Percentiles rank a stretch among this genome's conserved stretches.
Conservation (phyloP, 108 stramenopile genomes). For the Craspedostauros australis region DNA sequence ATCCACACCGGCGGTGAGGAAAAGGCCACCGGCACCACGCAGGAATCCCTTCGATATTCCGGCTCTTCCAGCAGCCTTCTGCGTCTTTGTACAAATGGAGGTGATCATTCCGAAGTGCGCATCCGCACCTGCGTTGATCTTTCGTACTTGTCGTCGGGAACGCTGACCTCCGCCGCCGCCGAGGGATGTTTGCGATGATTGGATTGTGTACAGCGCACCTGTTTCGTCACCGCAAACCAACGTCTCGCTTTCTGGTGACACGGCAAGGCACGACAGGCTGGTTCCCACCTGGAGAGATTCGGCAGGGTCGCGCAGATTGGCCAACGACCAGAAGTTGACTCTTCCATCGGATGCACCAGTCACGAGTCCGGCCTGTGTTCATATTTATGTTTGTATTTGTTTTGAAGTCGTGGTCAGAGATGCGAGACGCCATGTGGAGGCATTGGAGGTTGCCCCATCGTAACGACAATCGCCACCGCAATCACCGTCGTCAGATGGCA, state of each 20-base stretch:
- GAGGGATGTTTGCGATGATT: constrained; percentile 24
- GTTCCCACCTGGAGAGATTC: constrained; percentile 64
- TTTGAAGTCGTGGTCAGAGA: no score
- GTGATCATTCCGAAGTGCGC: constrained; percentile 84
- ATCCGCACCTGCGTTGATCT: constrained; percentile 34
- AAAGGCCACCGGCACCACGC: constrained; percentile 60
- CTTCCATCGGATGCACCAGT: constrained; percentile 68
- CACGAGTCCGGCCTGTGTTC: constrained; percentile 61
- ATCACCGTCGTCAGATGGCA: no score
- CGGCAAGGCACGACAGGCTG: constrained; percentile 72
- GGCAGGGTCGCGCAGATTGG: constrained; percentile 76
- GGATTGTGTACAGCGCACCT: constrained; percentile 61
- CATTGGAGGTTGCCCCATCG: no score
- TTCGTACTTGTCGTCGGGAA: constrained; percentile 44
- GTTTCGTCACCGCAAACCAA: constrained; percentile 72
- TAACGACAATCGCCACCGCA: no score
- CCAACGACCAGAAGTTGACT: constrained; percentile 77
- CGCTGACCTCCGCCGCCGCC: constrained; percentile 37
- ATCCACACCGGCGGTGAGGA: constrained; percentile 80
- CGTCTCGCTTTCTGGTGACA: constrained; percentile 56
- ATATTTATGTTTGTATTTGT: no score
- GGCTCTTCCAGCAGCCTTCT: constrained; percentile 33
- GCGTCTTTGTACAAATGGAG: constrained; percentile 43
- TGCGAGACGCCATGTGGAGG: no score
- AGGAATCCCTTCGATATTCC: constrained; percentile 65